Evolutionary conservation across 805 yeast species (phyloP), one percentile per base, ranked within the genome.

Genomic region (Spathaspora girioi): DNA sequence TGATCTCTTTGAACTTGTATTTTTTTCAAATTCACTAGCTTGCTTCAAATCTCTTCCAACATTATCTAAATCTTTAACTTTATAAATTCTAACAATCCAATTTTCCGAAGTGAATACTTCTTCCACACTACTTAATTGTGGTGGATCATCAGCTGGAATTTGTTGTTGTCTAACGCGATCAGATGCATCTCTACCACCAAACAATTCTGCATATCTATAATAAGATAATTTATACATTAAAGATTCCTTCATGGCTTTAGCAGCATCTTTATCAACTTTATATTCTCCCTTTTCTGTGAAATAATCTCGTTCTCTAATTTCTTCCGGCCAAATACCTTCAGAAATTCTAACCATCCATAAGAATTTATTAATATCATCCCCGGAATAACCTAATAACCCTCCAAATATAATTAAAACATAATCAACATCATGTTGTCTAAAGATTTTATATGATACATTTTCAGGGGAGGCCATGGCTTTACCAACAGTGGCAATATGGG

Each of bases 271-370:
- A 67, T 94, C 98, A 50, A 94, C 86, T 62, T 84, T 83, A 68
- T 90, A 94, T 68, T 91, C 97, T 55, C 98, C 97, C 50, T 82
- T 72, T 5, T 82, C 81, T 19, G 92, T 87, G 79, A 92, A 94
- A 72, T 75, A 94, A 57, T 84, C 80, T 56, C 94, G 77, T 73
- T 94, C 99, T 58, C 77, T 80, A 53, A 94, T 84, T 65, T 94
- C 98, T n/a, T 94, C 97, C 1, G 99, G 99, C 99, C 99, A 94
- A 54, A 94, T 89, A 50, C 99, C 99, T 71, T 94, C 97, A n/a
- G 97, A 82, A 59, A 94, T 94, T 69, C 99, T 83, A 27, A 94
- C 91, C 99, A 94, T 94, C 99, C 99, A 96, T 64, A 94, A 71
- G 73, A 91, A 94, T 72, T 94, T 94, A 77, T 94, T 94, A 62